Base-by-base conservation (phyloP, 257 asterid species). In the Solanum bukasovii region DNA sequence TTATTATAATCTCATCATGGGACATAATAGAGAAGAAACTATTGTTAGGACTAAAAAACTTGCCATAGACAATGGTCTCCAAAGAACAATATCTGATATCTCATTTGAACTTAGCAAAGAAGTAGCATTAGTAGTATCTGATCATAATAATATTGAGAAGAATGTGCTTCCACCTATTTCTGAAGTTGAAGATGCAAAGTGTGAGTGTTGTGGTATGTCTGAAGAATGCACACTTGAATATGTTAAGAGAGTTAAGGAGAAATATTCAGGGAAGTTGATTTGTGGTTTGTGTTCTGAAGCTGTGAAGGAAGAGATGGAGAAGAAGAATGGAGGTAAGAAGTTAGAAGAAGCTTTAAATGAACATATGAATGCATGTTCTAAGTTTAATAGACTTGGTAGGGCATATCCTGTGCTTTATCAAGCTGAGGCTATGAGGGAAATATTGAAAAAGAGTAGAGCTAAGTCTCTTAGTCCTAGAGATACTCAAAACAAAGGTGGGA, bases 211-310 rank as follows among this genome's bases (percentile, higher is more conserved):
- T n/a, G 98, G 99, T 65, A 92, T 96, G 97, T 91, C 91, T 4
- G 99, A 96, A 75, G 99, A 96, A 89, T 95, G 94, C 92, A 96
- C 99, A 0, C 94, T 93, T 0, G 93, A 91, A 35, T 95, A 96
- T 91, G 93, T 95, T 77, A 89, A 88, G 65, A 90, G 88, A 29
- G 90, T 95, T 56, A 92, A 94, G 0, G 94, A 92, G 8, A 95
- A 88, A 85, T 90, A 89, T 42, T 90, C 89, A 2, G 99, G 99
- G 3, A 92, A 84, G 59, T 91, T 94, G 95, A 91, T 96, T 3
- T 96, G 99, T 63, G 99, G 99, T n/a, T 92, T 96, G 2, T 96
- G 99, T 87, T 89, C 98, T 0, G 99, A 94, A 84, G 99, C 99
- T 0, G 99, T 96, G 88, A 95, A 93, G 31, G 96, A 93, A 79